Evolutionary conservation across 2,329 filamentous ascomycete genomes (phyloP), one percentile per base, ranked within the genome.

Genomic region (Decorospora gaudefroyi): DNA sequence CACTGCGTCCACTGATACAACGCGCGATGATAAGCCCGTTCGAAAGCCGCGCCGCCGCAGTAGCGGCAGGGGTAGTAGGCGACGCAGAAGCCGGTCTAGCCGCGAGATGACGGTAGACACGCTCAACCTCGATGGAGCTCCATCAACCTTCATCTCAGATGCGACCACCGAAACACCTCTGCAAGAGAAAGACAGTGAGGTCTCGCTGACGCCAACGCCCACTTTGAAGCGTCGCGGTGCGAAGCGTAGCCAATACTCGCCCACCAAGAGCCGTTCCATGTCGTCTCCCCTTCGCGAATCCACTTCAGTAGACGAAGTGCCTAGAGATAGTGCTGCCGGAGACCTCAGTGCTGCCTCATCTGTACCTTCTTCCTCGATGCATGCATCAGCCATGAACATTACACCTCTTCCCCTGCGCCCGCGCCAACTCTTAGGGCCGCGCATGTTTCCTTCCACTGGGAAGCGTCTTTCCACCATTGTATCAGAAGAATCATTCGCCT

Each of bases 401-500:
- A 64, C 63, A 49, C 68, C 59, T 54, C 61, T 60, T 38, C 57
- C 54, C 42, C 59, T 65, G 15, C 53, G 52, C 40, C 58, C 61
- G n/a, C 61, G 60, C 15, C 74, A 46, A 55, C 58, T 75, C 21
- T 65, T 67, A 19, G 67, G 70, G 15, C 73, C 71, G 51, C 71
- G 74, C 37, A 70, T 70, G 6, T 78, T 79, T 51, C 79, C 80
- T 3, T 76, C 73, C 8, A 78, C 76, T 18, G 78, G 79, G n/a
- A 73, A 80, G 53, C 72, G 73, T 46, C 70, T 84, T 2, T 82
- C 81, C 6, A 83, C 81, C 0, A 83, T 83, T 47, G 77, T 73
- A 6, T 83, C 81, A 4, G 75, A 77, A 9, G 79, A 83, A 29
- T 79, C 78, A 1, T 69, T 79, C 45, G 71, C 67, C 19, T 71